Conservation (phyloP, 805 yeast genomes). For the Metschnikowia cerradonensis region DNA sequence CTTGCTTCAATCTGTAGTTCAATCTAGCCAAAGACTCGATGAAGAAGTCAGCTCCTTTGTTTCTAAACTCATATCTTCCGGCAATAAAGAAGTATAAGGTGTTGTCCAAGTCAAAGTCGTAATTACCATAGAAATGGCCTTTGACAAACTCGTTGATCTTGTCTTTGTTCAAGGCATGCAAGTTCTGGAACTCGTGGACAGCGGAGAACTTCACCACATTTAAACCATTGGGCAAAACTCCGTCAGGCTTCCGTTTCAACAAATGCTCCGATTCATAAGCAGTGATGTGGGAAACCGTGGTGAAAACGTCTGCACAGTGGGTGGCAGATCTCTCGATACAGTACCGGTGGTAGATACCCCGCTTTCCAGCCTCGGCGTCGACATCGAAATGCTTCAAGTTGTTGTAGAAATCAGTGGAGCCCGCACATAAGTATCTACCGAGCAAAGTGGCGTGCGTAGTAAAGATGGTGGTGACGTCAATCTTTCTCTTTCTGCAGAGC, state of each 20-base stretch:
- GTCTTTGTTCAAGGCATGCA: conserved; percentile 88
- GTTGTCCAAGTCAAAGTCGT: conserved; percentile 90
- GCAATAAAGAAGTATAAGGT: conserved; percentile 94
- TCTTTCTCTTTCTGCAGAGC: conserved; percentile 81
- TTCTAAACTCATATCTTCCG: conserved; percentile 94
- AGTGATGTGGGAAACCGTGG: conserved; percentile 97
- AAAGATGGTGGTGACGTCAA: conserved; percentile 92
- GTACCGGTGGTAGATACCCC: conserved; percentile 95
- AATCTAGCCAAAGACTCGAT: conserved; percentile 90
- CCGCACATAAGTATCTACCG: conserved; percentile 95
- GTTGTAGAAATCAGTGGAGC: conserved; percentile 92
- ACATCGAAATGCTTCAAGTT: conserved; percentile 86
- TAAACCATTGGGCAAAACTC: conserved; percentile 93
- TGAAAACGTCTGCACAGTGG: conserved; percentile 92
- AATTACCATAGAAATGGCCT: conserved; percentile 96
- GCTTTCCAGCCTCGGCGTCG: conserved; percentile 95
- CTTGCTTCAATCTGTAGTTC: conserved; percentile 78
- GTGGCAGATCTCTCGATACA: conserved; percentile 97
- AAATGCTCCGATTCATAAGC: conserved; percentile 92
- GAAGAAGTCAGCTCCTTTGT: conserved; percentile 94
- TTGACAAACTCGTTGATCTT: conserved; percentile 91
- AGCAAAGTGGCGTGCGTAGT: conserved; percentile 96
- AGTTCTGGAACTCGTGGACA: conserved; percentile 95
- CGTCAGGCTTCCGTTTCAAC: conserved; percentile 94
- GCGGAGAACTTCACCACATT: conserved; percentile 96